Evolutionary conservation across 257 asterid genomes (phyloP), one percentile per base, ranked within the genome.

Genomic region (Leptodermis oblonga): DNA sequence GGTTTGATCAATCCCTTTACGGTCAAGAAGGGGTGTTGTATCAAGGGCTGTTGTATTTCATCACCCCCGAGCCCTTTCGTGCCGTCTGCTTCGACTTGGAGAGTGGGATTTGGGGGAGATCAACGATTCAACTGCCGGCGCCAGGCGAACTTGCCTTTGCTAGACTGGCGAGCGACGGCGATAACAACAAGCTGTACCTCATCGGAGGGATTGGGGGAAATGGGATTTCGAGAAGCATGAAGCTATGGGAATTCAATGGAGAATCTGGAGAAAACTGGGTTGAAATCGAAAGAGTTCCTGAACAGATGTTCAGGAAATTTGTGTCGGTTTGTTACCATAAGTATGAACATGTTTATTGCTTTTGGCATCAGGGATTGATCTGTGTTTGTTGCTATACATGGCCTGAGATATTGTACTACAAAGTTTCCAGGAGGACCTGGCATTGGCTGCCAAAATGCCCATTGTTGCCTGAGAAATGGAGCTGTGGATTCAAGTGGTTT

Each of bases 391-490:
- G 97, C 65, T 90, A 86, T 36, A 87, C 85, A 7, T 90, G 97
- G 97, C 97, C 95, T 22, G 93, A 90, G 84, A 80, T 90, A 3
- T 52, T 87, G 79, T 90, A 87, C 62, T 90, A 72, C 61, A 87
- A 78, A 82, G 79, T 84, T 41, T 41, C 71, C 14, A 81, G 93
- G 70, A 79, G 74, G 77, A 88, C 88, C 1, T 90, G 97, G 97
- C 95, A 90, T 73, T 90, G 97, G 97, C 76, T 90, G 49, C 95
- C 93, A 0, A 86, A 78, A 58, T 88, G 88, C 79, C 95, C 97
- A 56, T 76, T 83, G 0, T 82, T 88, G 83, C 88, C 93, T 14
- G 84, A 82, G 7, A 90, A 90, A 80, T 90, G 97, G 97, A 90
- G 91, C 42, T 90, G 95, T 65, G 97, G 97, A 18, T 90, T 90